Conservation (phyloP, 306 rosid genomes). For the Coriaria nepalensis region DNA sequence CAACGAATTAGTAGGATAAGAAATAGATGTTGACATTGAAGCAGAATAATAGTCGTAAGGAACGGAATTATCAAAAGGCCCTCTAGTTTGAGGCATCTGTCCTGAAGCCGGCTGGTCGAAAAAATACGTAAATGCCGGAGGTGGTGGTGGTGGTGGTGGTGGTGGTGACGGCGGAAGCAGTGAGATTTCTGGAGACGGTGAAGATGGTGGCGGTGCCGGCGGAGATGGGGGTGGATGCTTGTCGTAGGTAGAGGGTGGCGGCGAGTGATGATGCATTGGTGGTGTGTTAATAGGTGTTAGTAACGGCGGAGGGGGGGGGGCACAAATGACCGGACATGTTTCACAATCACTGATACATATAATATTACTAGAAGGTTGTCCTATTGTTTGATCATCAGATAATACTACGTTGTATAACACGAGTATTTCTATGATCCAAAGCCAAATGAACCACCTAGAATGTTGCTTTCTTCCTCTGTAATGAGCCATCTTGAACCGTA, state of each 20-base stretch:
- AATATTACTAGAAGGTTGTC: slow-evolving; percentile 17
- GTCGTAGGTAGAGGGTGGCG: background rate
- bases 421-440: slow-evolving; percentile 23
- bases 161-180: slow-evolving; percentile 25
- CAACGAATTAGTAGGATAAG: too few relatives aligned
- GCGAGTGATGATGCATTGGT: slow-evolving; percentile 1
- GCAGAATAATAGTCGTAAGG: slow-evolving; percentile 52
- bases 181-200: slow-evolving; percentile 21
- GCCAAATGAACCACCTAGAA: slow-evolving; percentile 17
- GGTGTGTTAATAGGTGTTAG: slow-evolving; percentile 13
- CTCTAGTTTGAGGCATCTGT: slow-evolving; percentile 23
- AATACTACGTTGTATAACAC: slow-evolving; percentile 15
- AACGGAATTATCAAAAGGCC: slow-evolving; percentile 34
- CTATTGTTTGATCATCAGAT: slow-evolving; percentile 22
- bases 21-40: slow-evolving; percentile 31
- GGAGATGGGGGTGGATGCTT: slow-evolving; percentile 4
- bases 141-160: too few relatives aligned
- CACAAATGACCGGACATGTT: slow-evolving; percentile 65
- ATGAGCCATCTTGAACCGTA: slow-evolving; percentile 17
- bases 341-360: slow-evolving; percentile 60
- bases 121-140: slow-evolving; percentile 30
- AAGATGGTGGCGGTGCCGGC: slow-evolving; percentile 17
- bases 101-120: slow-evolving; percentile 31
- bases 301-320: slow-evolving; percentile 42
- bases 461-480: slow-evolving; percentile 8